Conservation (phyloP, 768 basidiomycete species). For the Saitozyma sp. region DNA sequence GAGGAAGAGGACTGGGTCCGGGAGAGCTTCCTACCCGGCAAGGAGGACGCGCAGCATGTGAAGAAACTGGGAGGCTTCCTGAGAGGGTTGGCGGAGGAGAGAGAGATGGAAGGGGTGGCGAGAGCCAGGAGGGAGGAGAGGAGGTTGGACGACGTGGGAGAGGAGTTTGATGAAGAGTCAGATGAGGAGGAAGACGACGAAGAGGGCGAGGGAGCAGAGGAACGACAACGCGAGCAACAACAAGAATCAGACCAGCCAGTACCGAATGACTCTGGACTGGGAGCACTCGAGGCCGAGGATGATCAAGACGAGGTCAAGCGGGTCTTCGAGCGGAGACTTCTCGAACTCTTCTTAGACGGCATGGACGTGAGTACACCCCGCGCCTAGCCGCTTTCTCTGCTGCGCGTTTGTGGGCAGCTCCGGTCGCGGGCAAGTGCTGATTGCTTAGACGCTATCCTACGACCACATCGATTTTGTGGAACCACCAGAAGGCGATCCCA, state of each 20-base stretch:
- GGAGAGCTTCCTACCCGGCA: slow-evolving; percentile 25
- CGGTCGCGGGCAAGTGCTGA: neutral
- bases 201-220: slow-evolving; percentile 5
- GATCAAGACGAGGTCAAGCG: slow-evolving; percentile 40
- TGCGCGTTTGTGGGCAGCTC: neutral
- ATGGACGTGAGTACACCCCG: slow-evolving; percentile 41
- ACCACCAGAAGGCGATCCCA: slow-evolving; percentile 35
- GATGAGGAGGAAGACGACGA: slow-evolving; percentile 31
- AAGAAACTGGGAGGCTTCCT: slow-evolving; percentile 56
- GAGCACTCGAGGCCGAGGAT: slow-evolving; percentile 11
- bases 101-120: slow-evolving; percentile 56
- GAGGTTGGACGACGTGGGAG: slow-evolving; percentile 66
- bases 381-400: neutral
- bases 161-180: slow-evolving; percentile 73
- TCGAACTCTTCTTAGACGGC: slow-evolving; percentile 50
- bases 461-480: slow-evolving; percentile 44
- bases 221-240: too few species aligned
- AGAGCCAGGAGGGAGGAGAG: slow-evolving; percentile 50
- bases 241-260: neutral
- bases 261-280: neutral
- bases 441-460: slow-evolving; percentile 45
- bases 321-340: slow-evolving; percentile 41
- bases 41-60: slow-evolving; percentile 31
- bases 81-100: slow-evolving; percentile 63
- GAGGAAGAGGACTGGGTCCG: slow-evolving; percentile 28